These are phyloP conservation scores for Oryza officinalis DNA, from an alignment of 176 grass and related monocot genomes.

Conservation along the genomic window DNA sequence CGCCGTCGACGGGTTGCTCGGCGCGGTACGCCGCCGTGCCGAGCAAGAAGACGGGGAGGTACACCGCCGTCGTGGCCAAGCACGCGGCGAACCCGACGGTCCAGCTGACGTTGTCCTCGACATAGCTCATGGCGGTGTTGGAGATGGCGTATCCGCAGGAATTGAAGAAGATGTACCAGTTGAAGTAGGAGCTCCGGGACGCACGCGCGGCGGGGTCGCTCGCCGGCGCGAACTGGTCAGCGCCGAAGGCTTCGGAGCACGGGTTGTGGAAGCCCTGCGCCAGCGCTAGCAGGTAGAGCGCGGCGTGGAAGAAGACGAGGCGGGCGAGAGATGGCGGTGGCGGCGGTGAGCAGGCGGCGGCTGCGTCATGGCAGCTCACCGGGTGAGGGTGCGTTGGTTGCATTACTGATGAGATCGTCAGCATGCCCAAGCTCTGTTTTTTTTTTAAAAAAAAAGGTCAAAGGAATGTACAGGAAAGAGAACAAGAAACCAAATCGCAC, in stretches of 20 bases:
- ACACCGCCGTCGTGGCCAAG: conserved; percentile 43
- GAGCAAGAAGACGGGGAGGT: conserved; percentile 47
- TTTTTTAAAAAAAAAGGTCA: too few species aligned
- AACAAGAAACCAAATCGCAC: too few species aligned
- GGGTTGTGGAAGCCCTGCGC: conserved; percentile 74
- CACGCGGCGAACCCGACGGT: conserved; percentile 55
- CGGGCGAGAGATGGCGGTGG: too few species aligned
- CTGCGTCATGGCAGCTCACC: background rate
- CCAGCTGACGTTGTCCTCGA: conserved; percentile 74
- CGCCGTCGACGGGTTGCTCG: background rate
- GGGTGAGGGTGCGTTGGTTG: background rate
- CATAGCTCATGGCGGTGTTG: conserved; percentile 41
- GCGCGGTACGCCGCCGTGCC: conserved; percentile 38
- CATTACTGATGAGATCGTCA: conserved; percentile 49
- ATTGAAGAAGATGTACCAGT: too few species aligned
- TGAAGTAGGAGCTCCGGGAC: background rate
- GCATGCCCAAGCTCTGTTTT: conserved; percentile 54
- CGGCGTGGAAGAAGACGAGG: conserved; percentile 45
- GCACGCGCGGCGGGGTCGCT: too few species aligned
- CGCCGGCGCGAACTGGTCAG: conserved; percentile 63
- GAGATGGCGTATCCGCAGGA: too few species aligned
- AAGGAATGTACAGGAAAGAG: too few species aligned
- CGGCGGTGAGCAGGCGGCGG: too few species aligned
- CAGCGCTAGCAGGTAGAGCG: conserved; percentile 65
- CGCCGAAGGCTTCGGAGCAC: conserved; percentile 55